These are phyloP conservation scores for Staphylotrichum longicolle DNA, from an alignment of 495 filamentous ascomycete genomes.

Conservation along the genomic window DNA sequence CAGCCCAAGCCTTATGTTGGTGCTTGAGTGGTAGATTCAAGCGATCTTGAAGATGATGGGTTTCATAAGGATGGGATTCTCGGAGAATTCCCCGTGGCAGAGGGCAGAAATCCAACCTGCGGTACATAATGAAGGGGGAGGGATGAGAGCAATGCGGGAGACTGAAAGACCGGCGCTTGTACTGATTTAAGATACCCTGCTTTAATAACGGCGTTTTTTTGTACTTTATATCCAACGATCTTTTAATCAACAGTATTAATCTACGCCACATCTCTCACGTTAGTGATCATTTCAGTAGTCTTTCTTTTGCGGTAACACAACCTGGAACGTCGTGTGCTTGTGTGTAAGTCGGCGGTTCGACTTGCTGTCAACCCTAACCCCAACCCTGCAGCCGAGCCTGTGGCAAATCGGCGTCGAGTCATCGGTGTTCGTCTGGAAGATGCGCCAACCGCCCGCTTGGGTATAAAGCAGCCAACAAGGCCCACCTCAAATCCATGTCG, in stretches of 20 bases:
- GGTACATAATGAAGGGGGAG: too few relatives aligned
- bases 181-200: constrained; percentile 7
- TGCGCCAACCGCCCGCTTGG: background rate
- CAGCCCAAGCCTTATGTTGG: constrained; percentile 33
- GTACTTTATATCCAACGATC: background rate
- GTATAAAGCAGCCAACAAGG: background rate
- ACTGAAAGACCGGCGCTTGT: background rate
- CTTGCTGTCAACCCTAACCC: background rate
- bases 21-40: constrained; percentile 21
- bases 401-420: constrained; percentile 5
- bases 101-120: too few relatives aligned
- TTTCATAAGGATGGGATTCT: background rate
- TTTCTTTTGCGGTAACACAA: too few relatives aligned
- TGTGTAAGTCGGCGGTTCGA: too few relatives aligned
- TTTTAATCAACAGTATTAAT: too few relatives aligned
- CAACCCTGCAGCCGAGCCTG: background rate
- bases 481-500: background rate
- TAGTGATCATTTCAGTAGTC: too few relatives aligned
- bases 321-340: too few relatives aligned
- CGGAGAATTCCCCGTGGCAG: too few relatives aligned
- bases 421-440: background rate
- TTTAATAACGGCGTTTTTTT: constrained; percentile 1
- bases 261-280: too few relatives aligned
- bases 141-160: background rate
- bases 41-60: background rate